Conservation (phyloP, 139 green algal species). For the Nannochloris sp. region DNA sequence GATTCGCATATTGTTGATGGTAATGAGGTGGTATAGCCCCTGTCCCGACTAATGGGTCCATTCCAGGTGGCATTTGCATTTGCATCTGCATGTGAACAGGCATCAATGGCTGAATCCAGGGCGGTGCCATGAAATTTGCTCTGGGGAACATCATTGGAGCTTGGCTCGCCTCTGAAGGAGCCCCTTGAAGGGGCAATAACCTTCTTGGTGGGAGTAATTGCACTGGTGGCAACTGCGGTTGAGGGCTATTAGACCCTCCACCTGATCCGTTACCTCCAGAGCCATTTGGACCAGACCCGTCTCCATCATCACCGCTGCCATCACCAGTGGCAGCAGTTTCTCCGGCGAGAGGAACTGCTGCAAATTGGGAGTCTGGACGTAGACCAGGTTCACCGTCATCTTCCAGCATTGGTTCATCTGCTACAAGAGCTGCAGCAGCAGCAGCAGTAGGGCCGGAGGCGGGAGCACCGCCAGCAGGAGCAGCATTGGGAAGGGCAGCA, state of each 20-base stretch:
- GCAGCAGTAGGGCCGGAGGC: too few species aligned
- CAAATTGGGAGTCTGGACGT: conserved; percentile 29
- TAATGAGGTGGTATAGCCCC: neutral
- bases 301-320: conserved; percentile 10
- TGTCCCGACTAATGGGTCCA: neutral
- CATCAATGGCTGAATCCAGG: neutral
- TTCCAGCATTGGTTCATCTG: neutral
- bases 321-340: conserved; percentile 9
- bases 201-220: neutral
- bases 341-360: conserved; percentile 15
- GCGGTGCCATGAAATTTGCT: conserved; percentile 4
- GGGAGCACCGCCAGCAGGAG: too few species aligned
- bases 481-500: too few species aligned
- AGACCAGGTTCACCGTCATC: neutral
- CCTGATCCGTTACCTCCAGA: conserved; percentile 17
- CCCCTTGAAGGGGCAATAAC: neutral
- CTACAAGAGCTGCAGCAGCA: too few species aligned
- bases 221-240: neutral
- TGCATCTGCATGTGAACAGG: neutral
- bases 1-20: too few species aligned
- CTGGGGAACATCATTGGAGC: neutral
- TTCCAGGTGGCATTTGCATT: neutral
- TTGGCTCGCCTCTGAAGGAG: conserved; percentile 7
- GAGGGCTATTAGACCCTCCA: conserved; percentile 16
- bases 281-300: conserved; percentile 1